Evolutionary conservation across 1,284 basidiomycete genomes (phyloP).

Genomic region (Ustilago trichophora): DNA sequence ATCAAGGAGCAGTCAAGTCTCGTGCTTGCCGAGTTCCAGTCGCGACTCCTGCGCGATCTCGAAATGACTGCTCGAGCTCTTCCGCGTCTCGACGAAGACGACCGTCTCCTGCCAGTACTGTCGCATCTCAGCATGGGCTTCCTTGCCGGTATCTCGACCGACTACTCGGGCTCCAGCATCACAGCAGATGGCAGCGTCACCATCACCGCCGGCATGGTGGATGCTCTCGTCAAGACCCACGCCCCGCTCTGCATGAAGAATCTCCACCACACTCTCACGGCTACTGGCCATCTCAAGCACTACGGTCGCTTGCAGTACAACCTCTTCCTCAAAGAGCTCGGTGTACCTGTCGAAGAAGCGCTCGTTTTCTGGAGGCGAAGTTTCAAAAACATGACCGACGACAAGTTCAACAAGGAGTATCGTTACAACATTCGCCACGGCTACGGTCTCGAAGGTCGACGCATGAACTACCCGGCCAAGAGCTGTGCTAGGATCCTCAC

Average conservation of each 20-base stretch:
- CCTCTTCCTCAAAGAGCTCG: constrained; percentile 88
- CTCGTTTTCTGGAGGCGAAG: constrained; percentile 91
- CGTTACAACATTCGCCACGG: constrained; percentile 96
- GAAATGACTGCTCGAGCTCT: constrained; percentile 90
- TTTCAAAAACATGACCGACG: constrained; percentile 79
- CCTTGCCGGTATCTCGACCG: constrained; percentile 85
- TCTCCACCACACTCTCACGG: constrained; percentile 80
- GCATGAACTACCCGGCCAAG: constrained; percentile 92
- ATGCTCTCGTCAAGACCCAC: constrained; percentile 84
- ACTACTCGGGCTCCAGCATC: constrained; percentile 72
- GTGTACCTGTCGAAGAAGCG: constrained; percentile 93
- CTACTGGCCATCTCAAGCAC: constrained; percentile 89
- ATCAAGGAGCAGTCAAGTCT: constrained; percentile 83
- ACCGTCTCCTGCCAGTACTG: constrained; percentile 87
- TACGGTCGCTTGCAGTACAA: constrained; percentile 90
- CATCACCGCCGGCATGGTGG: constrained; percentile 92
- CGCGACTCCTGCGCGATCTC: constrained; percentile 78
- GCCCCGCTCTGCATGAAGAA: constrained; percentile 97
- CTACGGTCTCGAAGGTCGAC: constrained; percentile 91
- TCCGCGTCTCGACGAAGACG: constrained; percentile 94
- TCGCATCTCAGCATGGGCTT: constrained; percentile 94
- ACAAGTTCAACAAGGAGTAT: constrained; percentile 98
- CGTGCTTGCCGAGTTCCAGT: constrained; percentile 86
- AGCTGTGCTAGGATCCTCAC: constrained; percentile 92
- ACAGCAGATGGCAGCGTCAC: constrained; percentile 71